Conservation (phyloP, 345 rosid species). For the Eucalyptus urophylla region DNA sequence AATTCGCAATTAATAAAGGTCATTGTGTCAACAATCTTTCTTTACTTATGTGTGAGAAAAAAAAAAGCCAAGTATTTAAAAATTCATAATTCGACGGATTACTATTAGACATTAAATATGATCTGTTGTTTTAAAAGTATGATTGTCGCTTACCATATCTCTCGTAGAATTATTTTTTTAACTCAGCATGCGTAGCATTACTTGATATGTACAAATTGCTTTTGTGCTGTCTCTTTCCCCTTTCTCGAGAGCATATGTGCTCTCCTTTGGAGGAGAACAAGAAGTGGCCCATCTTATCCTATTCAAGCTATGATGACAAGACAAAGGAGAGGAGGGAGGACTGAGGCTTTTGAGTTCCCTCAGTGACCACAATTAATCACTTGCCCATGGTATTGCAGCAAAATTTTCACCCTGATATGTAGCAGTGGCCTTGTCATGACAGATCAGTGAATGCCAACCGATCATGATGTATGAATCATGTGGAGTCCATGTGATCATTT, state of each 20-base stretch:
- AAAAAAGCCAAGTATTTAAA: background rate
- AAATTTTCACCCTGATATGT: background rate
- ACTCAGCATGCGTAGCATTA: background rate
- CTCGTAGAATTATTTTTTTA: background rate
- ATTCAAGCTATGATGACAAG: background rate
- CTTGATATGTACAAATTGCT: background rate
- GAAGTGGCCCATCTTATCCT: background rate
- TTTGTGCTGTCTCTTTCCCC: background rate
- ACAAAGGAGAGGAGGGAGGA: background rate
- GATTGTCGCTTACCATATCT: background rate
- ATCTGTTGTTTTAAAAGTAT: background rate
- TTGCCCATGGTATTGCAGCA: background rate
- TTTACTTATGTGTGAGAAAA: background rate
- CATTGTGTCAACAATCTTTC: background rate
- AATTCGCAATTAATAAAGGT: background rate
- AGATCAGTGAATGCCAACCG: background rate
- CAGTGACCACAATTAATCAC: background rate
- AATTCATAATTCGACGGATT: background rate
- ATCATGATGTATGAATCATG: background rate
- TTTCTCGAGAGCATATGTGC: background rate
- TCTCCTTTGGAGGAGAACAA: background rate
- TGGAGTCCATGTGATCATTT: background rate
- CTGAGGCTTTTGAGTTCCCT: background rate
- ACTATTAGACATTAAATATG: background rate
- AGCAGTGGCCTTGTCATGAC: background rate